Conservation (phyloP, 164 flowering plant species). For the Protea cynaroides region DNA sequence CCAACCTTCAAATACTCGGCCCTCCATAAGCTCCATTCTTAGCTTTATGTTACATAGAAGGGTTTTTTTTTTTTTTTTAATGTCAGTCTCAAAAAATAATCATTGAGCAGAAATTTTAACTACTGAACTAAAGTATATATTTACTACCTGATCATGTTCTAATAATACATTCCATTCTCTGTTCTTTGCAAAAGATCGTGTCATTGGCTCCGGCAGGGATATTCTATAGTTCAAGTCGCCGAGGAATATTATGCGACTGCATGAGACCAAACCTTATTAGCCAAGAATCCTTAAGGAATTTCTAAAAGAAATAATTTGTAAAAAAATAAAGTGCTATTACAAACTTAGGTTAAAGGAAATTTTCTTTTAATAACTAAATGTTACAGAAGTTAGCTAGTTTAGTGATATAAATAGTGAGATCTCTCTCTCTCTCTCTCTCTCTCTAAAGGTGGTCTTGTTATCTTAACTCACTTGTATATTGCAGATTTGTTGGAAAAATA, state of each 20-base stretch:
- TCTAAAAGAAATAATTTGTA: not conserved
- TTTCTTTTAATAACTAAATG: slow-evolving; percentile 1
- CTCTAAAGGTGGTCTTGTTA: no score
- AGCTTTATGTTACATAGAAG: slow-evolving; percentile 34
- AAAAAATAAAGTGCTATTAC: not conserved
- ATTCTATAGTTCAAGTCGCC: slow-evolving; percentile 40
- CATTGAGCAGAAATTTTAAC: not conserved
- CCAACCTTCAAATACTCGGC: slow-evolving; percentile 55
- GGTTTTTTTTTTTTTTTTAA: no score
- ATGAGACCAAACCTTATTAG: slow-evolving; percentile 4
- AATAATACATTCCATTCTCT: slow-evolving; percentile 23
- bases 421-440: no score
- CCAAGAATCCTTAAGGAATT: not conserved
- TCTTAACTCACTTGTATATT: no score
- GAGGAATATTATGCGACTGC: slow-evolving; percentile 31
- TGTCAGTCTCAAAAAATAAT: not conserved
- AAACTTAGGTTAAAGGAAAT: not conserved
- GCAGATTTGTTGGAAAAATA: no score
- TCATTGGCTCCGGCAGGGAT: slow-evolving; percentile 24
- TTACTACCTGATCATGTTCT: slow-evolving; percentile 29
- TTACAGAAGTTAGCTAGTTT: no score
- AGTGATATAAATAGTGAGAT: no score
- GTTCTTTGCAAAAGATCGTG: slow-evolving; percentile 20
- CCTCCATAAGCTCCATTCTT: slow-evolving; percentile 48
- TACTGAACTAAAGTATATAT: not conserved